These are phyloP conservation scores for Aphanomyces euteiches DNA, from an alignment of 352 stramenopile species.

Conservation along the genomic window DNA sequence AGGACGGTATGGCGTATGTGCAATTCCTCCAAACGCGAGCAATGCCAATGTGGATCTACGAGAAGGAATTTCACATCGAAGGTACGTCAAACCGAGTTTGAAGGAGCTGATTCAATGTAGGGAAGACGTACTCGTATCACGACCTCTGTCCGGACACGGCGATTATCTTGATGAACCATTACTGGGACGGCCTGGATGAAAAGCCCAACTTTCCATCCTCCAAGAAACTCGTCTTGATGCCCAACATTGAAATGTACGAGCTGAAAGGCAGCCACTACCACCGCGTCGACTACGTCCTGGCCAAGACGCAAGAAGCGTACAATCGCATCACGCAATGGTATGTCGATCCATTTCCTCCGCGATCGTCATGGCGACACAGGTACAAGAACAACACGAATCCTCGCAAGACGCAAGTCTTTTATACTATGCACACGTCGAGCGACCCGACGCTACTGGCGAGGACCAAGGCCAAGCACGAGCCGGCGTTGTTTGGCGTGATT, in stretches of 20 bases:
- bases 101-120: neutral
- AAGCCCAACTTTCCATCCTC: conserved; percentile 32
- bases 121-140: conserved; percentile 39
- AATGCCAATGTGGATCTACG: conserved; percentile 49
- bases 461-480: conserved; percentile 11
- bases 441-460: conserved; percentile 25
- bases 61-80: conserved; percentile 37
- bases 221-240: conserved; percentile 39
- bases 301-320: conserved; percentile 49
- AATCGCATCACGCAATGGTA: conserved; percentile 28
- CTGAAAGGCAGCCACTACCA: conserved; percentile 44
- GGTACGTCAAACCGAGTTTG: neutral
- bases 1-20: neutral
- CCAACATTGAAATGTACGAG: conserved; percentile 45
- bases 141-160: conserved; percentile 48
- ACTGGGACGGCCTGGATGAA: conserved; percentile 38
- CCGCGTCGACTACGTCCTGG: conserved; percentile 47
- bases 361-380: neutral
- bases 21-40: conserved; percentile 40
- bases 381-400: conserved; percentile 49
- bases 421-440: conserved; percentile 52
- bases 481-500: neutral
- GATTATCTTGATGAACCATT: conserved; percentile 56
- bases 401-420: conserved; percentile 43
- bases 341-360: neutral